phyloP scores from a whole-genome alignment of 148 eudicot species.

The Euryodendron excelsum region DNA sequence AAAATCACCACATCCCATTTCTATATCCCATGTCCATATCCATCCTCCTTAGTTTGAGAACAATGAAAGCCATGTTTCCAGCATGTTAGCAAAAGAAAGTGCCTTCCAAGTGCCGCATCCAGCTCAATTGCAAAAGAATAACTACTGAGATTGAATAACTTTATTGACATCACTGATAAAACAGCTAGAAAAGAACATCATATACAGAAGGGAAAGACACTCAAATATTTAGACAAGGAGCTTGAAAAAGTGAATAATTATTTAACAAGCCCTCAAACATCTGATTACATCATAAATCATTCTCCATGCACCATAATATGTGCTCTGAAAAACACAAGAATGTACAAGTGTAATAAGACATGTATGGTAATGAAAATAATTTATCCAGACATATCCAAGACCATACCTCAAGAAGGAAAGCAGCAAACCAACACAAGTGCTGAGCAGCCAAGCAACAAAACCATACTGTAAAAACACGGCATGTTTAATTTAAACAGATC shows the following conservation, averaged over 20 bases:
- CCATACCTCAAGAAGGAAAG: slow-evolving; percentile 94
- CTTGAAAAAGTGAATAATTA: too few relatives aligned
- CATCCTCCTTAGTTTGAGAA: not conserved
- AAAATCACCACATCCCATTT: too few relatives aligned
- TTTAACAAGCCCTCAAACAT: too few relatives aligned
- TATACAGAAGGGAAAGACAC: not conserved
- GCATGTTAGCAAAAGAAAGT: not conserved
- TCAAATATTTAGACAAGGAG: not conserved
- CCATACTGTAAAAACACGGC: slow-evolving; percentile 70
- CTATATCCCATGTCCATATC: too few relatives aligned
- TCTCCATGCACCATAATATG: slow-evolving; percentile 2
- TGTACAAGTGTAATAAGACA: slow-evolving; percentile 1
- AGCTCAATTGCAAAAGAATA: not conserved
- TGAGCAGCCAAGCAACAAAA: slow-evolving; percentile 91
- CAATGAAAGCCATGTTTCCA: not conserved
- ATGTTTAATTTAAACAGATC: slow-evolving; percentile 4
- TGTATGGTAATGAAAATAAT: not conserved
- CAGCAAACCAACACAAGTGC: slow-evolving; percentile 91
- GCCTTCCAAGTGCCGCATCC: not conserved
- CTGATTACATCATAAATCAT: too few relatives aligned
- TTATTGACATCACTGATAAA: not conserved
- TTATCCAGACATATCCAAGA: slow-evolving; percentile 8
- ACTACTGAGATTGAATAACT: not conserved
- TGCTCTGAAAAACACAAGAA: not conserved
- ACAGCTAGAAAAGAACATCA: slow-evolving; percentile 10